Percentiles rank a stretch among this genome's conserved stretches.
Evolutionary conservation across 257 asterid species (phyloP).

Genomic region (Rauvolfia tetraphylla): DNA sequence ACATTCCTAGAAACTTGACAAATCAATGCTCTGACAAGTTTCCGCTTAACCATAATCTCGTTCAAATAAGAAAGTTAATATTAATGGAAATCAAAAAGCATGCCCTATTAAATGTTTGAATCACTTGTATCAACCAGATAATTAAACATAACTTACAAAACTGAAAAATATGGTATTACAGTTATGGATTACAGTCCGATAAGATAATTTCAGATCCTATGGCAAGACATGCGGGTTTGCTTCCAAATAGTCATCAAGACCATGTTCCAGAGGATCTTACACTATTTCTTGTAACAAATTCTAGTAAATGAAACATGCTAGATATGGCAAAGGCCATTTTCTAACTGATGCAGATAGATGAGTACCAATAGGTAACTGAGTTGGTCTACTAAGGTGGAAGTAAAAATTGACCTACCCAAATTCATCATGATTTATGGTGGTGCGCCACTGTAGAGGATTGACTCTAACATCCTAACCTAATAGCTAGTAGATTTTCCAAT

Average conservation of each 20-base stretch:
- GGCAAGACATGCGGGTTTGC: background rate
- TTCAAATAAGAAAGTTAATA: background rate
- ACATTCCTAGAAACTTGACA: background rate
- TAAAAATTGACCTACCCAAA: background rate
- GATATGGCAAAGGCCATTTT: background rate
- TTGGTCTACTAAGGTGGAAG: background rate
- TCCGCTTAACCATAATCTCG: background rate
- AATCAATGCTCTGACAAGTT: background rate
- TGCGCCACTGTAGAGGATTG: background rate
- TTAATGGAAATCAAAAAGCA: background rate
- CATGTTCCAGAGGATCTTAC: background rate
- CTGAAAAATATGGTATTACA: background rate
- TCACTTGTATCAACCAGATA: background rate
- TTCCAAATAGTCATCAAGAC: background rate
- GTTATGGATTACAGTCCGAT: background rate
- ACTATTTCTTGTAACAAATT: too few species aligned
- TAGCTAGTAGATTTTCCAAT: background rate
- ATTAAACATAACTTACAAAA: too few species aligned
- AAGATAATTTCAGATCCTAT: background rate
- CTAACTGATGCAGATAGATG: background rate
- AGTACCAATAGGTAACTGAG: background rate
- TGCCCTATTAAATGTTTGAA: background rate
- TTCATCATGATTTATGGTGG: background rate
- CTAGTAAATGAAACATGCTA: background rate
- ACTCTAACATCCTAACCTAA: background rate